Percentiles rank a stretch among this genome's conserved stretches.
These are phyloP conservation scores for Chondrostereum purpureum DNA, from an alignment of 1,284 basidiomycete species.

Conservation along the genomic window DNA sequence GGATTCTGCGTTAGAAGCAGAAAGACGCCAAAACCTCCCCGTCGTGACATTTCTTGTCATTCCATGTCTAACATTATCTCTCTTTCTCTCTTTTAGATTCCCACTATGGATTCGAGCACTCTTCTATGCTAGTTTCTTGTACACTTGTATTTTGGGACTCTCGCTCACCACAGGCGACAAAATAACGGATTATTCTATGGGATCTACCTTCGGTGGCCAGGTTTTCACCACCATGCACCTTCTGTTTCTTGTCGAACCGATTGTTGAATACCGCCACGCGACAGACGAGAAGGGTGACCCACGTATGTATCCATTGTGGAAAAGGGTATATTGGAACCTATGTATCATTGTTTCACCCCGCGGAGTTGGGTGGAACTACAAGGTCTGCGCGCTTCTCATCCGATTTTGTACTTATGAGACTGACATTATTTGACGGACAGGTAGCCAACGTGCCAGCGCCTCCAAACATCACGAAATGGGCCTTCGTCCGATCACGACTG, in stretches of 20 bases:
- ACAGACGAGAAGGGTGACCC: constrained; percentile 11
- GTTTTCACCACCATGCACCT: constrained; percentile 15
- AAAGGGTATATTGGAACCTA: constrained; percentile 13
- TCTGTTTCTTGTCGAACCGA: constrained; percentile 13
- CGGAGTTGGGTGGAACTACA: constrained; percentile 18
- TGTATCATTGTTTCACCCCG: constrained; percentile 12
- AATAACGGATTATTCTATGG: constrained; percentile 8
- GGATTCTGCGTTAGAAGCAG: too few relatives aligned
- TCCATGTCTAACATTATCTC: too few relatives aligned
- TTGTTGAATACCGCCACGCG: constrained; percentile 14
- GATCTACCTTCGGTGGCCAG: constrained; percentile 10
- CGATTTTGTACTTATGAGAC: too few relatives aligned
- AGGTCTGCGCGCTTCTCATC: constrained; percentile 13
- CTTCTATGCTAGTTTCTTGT: too few relatives aligned
- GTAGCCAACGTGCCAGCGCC: too few relatives aligned
- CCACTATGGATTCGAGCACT: too few relatives aligned
- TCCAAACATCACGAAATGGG: constrained; percentile 2
- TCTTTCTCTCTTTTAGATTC: too few relatives aligned
- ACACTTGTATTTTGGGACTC: too few relatives aligned
- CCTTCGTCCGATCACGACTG: constrained; percentile 9
- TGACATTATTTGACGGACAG: too few relatives aligned
- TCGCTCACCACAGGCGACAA: constrained; percentile 8
- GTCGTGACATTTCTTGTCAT: too few relatives aligned
- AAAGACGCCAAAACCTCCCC: too few relatives aligned
- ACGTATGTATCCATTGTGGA: constrained; percentile 2